A percentile compares a stretch with the other conserved stretches of the same genome.
phyloP scores from a whole-genome alignment of 768 basidiomycete species.

The Cubamyces lactineus region DNA sequence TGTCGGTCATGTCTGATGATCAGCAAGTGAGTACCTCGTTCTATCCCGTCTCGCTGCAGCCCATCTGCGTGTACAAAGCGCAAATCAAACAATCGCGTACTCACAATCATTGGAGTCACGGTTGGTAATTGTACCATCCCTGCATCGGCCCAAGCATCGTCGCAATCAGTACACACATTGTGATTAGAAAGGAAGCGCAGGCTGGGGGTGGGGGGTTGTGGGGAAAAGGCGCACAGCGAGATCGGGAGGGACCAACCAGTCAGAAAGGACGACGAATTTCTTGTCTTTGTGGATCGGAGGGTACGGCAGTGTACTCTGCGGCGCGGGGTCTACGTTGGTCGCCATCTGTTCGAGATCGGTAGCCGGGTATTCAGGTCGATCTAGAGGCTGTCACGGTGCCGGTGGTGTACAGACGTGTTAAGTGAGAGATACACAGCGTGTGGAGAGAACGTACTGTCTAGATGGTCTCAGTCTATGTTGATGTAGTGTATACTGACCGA shows the following conservation, averaged over 20 bases:
- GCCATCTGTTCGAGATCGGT: constrained; percentile 7
- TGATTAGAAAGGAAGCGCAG: neutral
- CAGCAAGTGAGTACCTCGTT: neutral
- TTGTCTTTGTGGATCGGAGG: constrained; percentile 80
- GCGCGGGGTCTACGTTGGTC: constrained; percentile 30
- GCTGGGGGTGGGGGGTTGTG: neutral
- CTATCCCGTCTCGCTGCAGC: neutral
- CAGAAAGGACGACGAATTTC: constrained; percentile 84
- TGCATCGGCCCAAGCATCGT: constrained; percentile 33
- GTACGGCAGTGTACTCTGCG: constrained; percentile 76
- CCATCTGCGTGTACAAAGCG: neutral
- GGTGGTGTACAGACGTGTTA: too few relatives aligned
- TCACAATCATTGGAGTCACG: constrained; percentile 92
- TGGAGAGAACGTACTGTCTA: too few relatives aligned
- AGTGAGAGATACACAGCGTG: too few relatives aligned
- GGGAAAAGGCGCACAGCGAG: constrained; percentile 4
- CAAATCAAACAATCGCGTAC: constrained; percentile 28
- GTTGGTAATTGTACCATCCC: constrained; percentile 94
- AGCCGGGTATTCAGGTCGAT: too few relatives aligned
- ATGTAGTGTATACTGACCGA: too few relatives aligned
- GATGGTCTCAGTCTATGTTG: too few relatives aligned
- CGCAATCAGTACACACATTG: constrained; percentile 1
- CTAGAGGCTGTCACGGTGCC: too few relatives aligned
- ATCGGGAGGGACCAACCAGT: constrained; percentile 61
- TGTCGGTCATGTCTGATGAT: constrained; percentile 79